These are phyloP conservation scores for Saturnispora sanitii DNA, from an alignment of 805 yeast genomes.

Conservation along the genomic window DNA sequence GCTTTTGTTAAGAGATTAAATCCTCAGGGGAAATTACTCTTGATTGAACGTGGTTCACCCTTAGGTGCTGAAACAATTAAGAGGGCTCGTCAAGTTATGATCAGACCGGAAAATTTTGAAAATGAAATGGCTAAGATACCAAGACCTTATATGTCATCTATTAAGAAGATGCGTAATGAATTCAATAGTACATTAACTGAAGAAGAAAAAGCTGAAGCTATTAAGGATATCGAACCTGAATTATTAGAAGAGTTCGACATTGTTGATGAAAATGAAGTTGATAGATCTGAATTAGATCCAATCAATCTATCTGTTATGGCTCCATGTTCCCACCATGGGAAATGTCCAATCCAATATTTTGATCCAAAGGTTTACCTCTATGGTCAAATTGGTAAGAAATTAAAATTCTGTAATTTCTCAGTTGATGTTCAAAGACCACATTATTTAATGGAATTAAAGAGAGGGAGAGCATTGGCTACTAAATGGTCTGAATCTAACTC, in stretches of 20 bases:
- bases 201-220: conserved; percentile 15
- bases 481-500: conserved; percentile 55
- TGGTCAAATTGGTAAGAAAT: conserved; percentile 43
- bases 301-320: conserved; percentile 62
- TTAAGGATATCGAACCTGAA: conserved; percentile 20
- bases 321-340: conserved; percentile 84
- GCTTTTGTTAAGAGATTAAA: conserved; percentile 48
- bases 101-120: conserved; percentile 69
- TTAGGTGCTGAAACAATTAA: conserved; percentile 82
- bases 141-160: conserved; percentile 46
- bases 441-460: conserved; percentile 72
- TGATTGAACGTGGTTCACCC: conserved; percentile 85
- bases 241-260: conserved; percentile 19
- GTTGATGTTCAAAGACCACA: conserved; percentile 69
- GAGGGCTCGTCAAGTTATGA: conserved; percentile 78
- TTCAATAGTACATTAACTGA: background rate
- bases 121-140: conserved; percentile 55
- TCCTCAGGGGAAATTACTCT: conserved; percentile 71
- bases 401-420: conserved; percentile 68
- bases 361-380: conserved; percentile 57
- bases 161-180: conserved; percentile 7
- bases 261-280: conserved; percentile 12
- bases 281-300: conserved; percentile 11
- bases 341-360: conserved; percentile 76
- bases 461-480: conserved; percentile 66